These are phyloP conservation scores for Epichloe sibirici DNA, from an alignment of 2,329 filamentous ascomycete species.

Conservation along the genomic window DNA sequence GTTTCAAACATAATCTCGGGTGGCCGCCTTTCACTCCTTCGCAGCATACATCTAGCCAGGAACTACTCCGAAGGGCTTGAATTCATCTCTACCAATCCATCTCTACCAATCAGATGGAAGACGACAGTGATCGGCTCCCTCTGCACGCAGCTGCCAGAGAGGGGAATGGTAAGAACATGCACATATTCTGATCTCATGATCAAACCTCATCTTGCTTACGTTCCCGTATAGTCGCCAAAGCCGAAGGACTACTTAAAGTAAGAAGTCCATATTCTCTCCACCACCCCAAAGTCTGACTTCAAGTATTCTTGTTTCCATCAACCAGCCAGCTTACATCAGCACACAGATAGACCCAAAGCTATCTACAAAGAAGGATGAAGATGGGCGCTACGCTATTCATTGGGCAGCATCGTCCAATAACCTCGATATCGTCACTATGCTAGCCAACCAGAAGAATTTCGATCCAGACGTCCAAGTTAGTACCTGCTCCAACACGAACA, in stretches of 20 bases:
- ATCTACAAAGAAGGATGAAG: constrained; percentile 60
- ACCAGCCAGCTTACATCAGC: neutral
- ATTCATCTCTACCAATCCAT: neutral
- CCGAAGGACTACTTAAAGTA: constrained; percentile 11
- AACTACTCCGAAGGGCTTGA: neutral
- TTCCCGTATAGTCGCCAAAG: constrained; percentile 6
- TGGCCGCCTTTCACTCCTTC: no score
- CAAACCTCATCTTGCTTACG: neutral
- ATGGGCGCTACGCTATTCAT: constrained; percentile 82
- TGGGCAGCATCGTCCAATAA: constrained; percentile 86
- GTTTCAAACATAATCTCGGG: neutral
- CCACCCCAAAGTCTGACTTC: neutral
- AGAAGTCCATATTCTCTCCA: neutral
- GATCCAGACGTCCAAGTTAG: constrained; percentile 69
- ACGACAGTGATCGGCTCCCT: constrained; percentile 52
- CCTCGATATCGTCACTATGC: constrained; percentile 57
- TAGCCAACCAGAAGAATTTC: constrained; percentile 60
- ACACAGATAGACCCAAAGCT: constrained; percentile 66
- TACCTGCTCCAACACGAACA: neutral
- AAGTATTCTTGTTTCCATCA: no score
- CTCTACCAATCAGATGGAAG: constrained; percentile 14
- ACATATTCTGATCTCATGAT: neutral
- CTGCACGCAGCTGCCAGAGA: constrained; percentile 81
- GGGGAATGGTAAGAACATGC: constrained; percentile 53
- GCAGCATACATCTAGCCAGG: no score